Conservation (phyloP, 257 asterid genomes). For the Solanum pimpinellifolium region DNA sequence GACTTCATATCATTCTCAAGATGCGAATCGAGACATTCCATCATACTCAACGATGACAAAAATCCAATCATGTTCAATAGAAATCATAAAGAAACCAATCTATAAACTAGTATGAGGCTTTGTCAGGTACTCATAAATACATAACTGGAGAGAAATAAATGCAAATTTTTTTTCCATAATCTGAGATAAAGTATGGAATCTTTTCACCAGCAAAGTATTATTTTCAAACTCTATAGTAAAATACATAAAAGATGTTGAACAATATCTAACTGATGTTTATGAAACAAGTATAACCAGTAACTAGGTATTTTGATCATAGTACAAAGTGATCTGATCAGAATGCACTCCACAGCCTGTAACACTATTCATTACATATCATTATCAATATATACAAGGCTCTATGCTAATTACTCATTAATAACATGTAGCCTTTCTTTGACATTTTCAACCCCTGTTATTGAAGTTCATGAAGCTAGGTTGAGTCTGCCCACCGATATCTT, state of each 20-base stretch:
- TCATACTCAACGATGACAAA: no score
- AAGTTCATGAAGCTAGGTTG: conserved; percentile 29
- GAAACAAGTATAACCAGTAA: neutral
- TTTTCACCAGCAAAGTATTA: neutral
- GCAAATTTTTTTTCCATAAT: neutral
- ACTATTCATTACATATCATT: neutral
- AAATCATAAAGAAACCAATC: neutral
- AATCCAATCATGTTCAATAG: neutral
- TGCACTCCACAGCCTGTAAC: neutral
- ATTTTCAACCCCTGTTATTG: conserved; percentile 25
- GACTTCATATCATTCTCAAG: neutral
- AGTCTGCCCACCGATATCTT: conserved; percentile 23
- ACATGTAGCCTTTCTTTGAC: neutral
- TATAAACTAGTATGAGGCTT: neutral
- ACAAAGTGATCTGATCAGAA: neutral
- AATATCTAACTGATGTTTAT: neutral
- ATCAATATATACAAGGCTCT: neutral
- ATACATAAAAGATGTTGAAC: neutral
- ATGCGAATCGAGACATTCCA: no score
- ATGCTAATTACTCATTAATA: neutral
- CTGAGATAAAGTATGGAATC: neutral
- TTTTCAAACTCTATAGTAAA: neutral
- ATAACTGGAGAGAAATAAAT: neutral
- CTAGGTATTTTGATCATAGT: neutral
- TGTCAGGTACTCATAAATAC: neutral